Evolutionary conservation across 805 yeast genomes (phyloP), one percentile per base, ranked within the genome.

Genomic region (Ogataea methanolica): DNA sequence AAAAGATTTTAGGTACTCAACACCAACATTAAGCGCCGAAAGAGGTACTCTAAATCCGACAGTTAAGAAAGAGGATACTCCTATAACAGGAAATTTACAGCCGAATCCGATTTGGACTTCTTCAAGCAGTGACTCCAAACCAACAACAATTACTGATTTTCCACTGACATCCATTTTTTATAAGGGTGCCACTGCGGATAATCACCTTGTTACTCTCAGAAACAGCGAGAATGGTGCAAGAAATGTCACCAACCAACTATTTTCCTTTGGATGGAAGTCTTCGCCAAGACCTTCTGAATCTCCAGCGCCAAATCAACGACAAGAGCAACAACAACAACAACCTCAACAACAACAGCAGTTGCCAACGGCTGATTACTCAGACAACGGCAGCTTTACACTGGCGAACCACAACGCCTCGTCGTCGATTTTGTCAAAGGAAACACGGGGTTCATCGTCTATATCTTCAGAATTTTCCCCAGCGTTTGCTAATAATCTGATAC

Each of bases 21-120:
- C 47, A 12, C 46, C 52, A 12, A 40, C 37, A 7, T 33, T 49
- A 31, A 51, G 57, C 22, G 55, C 57, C 3, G 55, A 51, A 36
- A 36, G 54, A 6, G 55, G 49, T 17, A 52, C 52, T 6, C 36
- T 51, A 33, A 39, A 34, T 19, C 36, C 37, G 21, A 33, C 33
- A 4, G 29, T 22, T n/a, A 35, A 6, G 9, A 15, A 42, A 15
- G 31, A 7, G 9, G 19, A 19, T 16, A 6, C 17, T 33, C 15
- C n/a, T 33, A 17, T 26, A 11, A 11, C 23, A 21, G 40, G 15
- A 15, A 23, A 2, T 22, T 22, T 19, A 14, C 31, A 37, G 11
- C 36, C 17, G 36, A 33, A 33, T 15, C 17, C 14, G 31, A 26
- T 3, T 2, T 26, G 31, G 31, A 12, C 11, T 9, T 26, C 31